Evolutionary conservation across 768 basidiomycete species (phyloP).

Genomic region (Porpolomopsis calyptriformis): DNA sequence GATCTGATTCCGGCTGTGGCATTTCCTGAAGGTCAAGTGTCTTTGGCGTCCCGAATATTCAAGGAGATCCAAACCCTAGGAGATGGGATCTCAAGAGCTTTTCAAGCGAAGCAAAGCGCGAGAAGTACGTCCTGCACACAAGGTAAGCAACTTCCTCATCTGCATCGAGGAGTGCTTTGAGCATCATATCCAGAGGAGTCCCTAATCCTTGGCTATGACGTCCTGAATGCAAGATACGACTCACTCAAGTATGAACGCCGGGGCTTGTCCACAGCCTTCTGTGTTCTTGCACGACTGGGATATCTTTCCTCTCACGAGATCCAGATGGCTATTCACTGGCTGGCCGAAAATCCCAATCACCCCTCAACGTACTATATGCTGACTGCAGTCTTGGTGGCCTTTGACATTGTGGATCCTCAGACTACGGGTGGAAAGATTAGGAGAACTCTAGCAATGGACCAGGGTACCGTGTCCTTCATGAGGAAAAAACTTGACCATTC

Average conservation of each 20-base stretch:
- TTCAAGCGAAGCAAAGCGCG: constrained; percentile 52
- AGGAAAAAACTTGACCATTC: constrained; percentile 41
- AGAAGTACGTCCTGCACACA: constrained; percentile 44
- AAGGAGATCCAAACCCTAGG: constrained; percentile 54
- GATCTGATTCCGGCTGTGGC: constrained; percentile 39
- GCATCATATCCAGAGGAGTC: constrained; percentile 23
- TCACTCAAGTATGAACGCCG: constrained; percentile 69
- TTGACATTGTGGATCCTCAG: constrained; percentile 56
- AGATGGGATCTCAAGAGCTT: constrained; percentile 39
- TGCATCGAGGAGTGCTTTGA: neutral
- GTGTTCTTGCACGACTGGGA: constrained; percentile 52
- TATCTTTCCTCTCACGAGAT: constrained; percentile 51
- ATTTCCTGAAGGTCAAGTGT: constrained; percentile 26
- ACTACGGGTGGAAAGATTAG: constrained; percentile 36
- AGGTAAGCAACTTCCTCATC: constrained; percentile 31
- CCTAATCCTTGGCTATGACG: constrained; percentile 50
- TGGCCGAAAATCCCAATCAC: constrained; percentile 54
- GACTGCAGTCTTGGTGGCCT: constrained; percentile 48
- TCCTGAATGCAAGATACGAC: constrained; percentile 57
- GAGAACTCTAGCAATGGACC: constrained; percentile 36
- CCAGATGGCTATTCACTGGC: constrained; percentile 59
- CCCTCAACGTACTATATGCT: constrained; percentile 62
- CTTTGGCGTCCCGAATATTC: constrained; percentile 47
- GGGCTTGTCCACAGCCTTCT: constrained; percentile 51
- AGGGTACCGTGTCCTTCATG: constrained; percentile 44